Base-by-base conservation (phyloP, 2,329 filamentous ascomycete species). In the Fusarium aywerte region DNA sequence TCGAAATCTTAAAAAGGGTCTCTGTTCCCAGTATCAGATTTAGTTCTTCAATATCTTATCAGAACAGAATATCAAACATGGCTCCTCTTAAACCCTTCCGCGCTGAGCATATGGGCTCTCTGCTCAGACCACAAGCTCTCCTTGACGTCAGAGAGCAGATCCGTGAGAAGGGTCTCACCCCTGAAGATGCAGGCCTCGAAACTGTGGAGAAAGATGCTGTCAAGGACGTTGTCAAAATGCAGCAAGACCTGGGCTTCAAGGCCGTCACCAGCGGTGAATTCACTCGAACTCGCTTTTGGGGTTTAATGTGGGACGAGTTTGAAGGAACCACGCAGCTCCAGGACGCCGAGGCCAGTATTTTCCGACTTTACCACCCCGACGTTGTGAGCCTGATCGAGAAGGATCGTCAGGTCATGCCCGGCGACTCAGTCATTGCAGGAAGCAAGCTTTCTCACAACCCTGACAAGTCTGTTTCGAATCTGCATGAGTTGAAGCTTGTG, bases 181-280 rank as follows among this genome's bases (percentile, higher is more conserved):
- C 72, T 48, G 80, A 85, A n/a, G 84, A 89, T 62, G 83, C 80
- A 27, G 81, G 80, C 4, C 83, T 93, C 11, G 80, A 80, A 3
- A 81, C 82, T 3, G 78, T 90, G 23, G 91, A 94, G 78, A 85
- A 89, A 72, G 83, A 85, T 4, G 65, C 72, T 4, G 32, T 74
- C 11, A 65, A 60, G 27, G 61, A 90, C 12, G 87, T 92, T 23
- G 88, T 93, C 55, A 84, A 89, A 75, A 81, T 89, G 60, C 91
- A 93, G 81, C 84, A 85, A 54, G 84, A 89, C 56, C 82, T 90
- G 3, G 88, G 90, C 44, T 85, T 90, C 74, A 86, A 87, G 63
- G 87, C 86, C 25, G 82, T 93, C 57, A 90, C 86, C 39, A 89
- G 89, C 69, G 91, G 91, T 74, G 91, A 94, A 79, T 93, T 89